phyloP scores from a whole-genome alignment of 768 basidiomycete genomes.

The Heimioporus sp. region DNA sequence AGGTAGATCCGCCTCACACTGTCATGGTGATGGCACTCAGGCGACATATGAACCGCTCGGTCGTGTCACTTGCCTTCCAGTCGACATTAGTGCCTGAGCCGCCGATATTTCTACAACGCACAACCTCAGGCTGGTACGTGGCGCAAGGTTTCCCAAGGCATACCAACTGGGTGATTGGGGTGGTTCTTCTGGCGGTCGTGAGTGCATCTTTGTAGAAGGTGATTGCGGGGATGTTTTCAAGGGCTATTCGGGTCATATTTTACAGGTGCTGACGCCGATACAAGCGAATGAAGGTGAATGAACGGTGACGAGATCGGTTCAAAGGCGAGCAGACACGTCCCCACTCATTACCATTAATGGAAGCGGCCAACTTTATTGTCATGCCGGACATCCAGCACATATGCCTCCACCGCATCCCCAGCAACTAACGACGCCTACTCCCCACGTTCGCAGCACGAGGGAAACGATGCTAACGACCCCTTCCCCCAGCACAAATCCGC shows the following conservation, averaged over 20 bases:
- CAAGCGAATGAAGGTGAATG: not conserved
- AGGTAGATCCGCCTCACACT: slow-evolving; percentile 92
- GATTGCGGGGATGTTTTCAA: slow-evolving; percentile 70
- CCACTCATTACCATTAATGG: slow-evolving; percentile 7
- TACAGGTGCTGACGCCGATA: not conserved
- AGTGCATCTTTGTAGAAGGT: slow-evolving; percentile 71
- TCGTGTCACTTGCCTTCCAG: slow-evolving; percentile 68
- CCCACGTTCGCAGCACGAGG: slow-evolving; percentile 69
- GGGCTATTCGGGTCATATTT: slow-evolving; percentile 65
- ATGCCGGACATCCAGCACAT: slow-evolving; percentile 65
- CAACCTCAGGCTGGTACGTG: slow-evolving; percentile 76
- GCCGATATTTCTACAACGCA: slow-evolving; percentile 81
- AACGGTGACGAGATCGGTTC: not conserved
- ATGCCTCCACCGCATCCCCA: slow-evolving; percentile 81
- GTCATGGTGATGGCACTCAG: slow-evolving; percentile 9
- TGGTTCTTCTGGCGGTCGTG: slow-evolving; percentile 66
- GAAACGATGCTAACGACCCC: slow-evolving; percentile 85
- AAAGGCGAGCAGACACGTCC: not conserved
- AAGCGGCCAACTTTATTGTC: slow-evolving; percentile 4
- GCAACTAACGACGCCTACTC: slow-evolving; percentile 76
- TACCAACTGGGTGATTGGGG: slow-evolving; percentile 71
- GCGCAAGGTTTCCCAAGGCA: slow-evolving; percentile 81
- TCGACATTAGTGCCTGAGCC: slow-evolving; percentile 78
- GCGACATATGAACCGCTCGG: slow-evolving; percentile 1
- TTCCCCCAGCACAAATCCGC: slow-evolving; percentile 95